Percentiles rank a stretch among this genome's conserved stretches.
These are phyloP conservation scores for Myxozyma vanderwaltii DNA, from an alignment of 805 yeast species.

Conservation along the genomic window DNA sequence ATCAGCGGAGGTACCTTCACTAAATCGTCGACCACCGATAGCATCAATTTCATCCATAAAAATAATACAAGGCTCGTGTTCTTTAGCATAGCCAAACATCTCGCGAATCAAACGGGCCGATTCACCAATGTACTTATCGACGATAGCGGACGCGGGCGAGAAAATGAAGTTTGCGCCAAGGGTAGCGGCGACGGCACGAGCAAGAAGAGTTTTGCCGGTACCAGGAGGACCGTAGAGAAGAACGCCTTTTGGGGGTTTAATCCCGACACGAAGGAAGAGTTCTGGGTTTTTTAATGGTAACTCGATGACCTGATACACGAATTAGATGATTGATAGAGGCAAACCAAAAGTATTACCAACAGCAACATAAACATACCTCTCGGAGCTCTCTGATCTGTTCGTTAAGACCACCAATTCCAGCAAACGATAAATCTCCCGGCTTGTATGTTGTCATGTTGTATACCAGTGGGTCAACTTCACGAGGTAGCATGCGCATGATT, in stretches of 20 bases:
- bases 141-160: conserved; percentile 98
- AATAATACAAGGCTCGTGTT: conserved; percentile 96
- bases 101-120: conserved; percentile 95
- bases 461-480: conserved; percentile 97
- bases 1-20: conserved; percentile 98
- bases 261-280: conserved; percentile 91
- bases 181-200: conserved; percentile 98
- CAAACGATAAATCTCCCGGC: conserved; percentile 95
- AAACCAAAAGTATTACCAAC: not conserved
- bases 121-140: conserved; percentile 97
- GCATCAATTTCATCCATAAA: conserved; percentile 99
- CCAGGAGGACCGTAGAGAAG: conserved; percentile 98
- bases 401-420: conserved; percentile 92
- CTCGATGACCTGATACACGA: conserved; percentile 67
- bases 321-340: not conserved
- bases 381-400: conserved; percentile 96
- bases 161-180: conserved; percentile 97
- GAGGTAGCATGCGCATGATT: conserved; percentile 93
- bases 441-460: conserved; percentile 97
- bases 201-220: conserved; percentile 93
- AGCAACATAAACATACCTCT: conserved; percentile 49
- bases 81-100: conserved; percentile 97
- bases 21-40: conserved; percentile 95
- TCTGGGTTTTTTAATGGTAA: conserved; percentile 96
- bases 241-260: conserved; percentile 98